Percentiles rank a stretch among this genome's conserved stretches.
Conservation (phyloP, 2,329 filamentous ascomycete species). For the Ceratocystis eucalypticola region DNA sequence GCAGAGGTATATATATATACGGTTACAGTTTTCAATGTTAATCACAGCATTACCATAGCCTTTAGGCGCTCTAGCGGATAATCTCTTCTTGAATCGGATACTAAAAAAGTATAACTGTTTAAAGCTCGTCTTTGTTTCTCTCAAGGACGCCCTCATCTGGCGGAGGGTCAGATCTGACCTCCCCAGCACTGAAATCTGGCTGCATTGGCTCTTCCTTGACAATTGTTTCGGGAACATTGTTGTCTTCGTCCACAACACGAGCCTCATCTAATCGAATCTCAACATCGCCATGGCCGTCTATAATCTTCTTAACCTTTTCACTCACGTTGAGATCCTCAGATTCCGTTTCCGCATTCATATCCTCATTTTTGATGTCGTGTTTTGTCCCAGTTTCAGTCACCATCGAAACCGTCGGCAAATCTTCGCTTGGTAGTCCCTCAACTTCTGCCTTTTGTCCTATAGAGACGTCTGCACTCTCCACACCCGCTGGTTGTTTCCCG, state of each 20-base stretch:
- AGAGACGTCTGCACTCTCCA: conserved; percentile 25
- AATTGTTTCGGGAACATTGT: conserved; percentile 18
- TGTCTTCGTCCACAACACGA: conserved; percentile 9
- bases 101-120: not conserved
- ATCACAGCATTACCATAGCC: not conserved
- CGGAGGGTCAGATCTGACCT: conserved; percentile 19
- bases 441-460: conserved; percentile 22
- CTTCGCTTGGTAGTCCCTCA: conserved; percentile 29
- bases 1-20: not conserved
- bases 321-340: conserved; percentile 31
- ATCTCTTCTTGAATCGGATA: not conserved
- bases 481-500: conserved; percentile 21
- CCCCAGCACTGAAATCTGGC: conserved; percentile 23
- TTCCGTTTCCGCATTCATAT: conserved; percentile 22
- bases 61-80: not conserved
- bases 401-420: conserved; percentile 33
- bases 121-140: conserved; percentile 10
- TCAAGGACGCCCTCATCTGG: not conserved
- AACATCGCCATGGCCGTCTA: conserved; percentile 28
- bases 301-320: conserved; percentile 42
- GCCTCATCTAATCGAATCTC: not conserved
- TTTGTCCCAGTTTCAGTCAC: not conserved
- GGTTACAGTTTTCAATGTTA: not conserved
- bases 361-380: conserved; percentile 23
- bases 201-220: not conserved